A percentile compares a stretch with the other conserved stretches of the same genome.
Conservation (phyloP, 2,329 filamentous ascomycete species). For the Gnomoniopsis smithogilvyi region DNA sequence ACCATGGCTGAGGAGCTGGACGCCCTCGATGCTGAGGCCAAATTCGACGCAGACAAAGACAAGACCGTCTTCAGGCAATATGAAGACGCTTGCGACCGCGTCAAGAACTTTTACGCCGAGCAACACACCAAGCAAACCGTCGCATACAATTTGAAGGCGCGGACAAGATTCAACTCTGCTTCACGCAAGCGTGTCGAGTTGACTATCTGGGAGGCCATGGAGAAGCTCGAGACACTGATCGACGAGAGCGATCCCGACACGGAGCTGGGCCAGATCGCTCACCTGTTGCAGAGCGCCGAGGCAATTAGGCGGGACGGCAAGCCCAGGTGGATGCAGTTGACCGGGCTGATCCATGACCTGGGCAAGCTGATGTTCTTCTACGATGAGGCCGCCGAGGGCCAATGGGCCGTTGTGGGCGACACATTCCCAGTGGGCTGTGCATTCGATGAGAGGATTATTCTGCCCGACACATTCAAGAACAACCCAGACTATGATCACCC, state of each 20-base stretch:
- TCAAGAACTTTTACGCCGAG: conserved; percentile 82
- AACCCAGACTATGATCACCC: conserved; percentile 73
- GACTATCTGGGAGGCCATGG: conserved; percentile 88
- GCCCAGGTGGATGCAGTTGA: conserved; percentile 78
- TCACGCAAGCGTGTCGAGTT: conserved; percentile 64
- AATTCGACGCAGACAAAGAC: conserved; percentile 32
- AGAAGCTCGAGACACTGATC: conserved; percentile 86
- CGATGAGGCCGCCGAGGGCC: conserved; percentile 64
- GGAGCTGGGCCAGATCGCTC: conserved; percentile 81
- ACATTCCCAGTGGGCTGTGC: conserved; percentile 77
- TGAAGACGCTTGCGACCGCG: conserved; percentile 75
- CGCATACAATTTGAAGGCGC: conserved; percentile 79
- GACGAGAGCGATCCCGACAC: conserved; percentile 93
- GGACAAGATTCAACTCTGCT: conserved; percentile 65
- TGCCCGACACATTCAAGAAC: conserved; percentile 69
- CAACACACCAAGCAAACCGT: conserved; percentile 71
- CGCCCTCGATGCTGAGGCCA: conserved; percentile 20
- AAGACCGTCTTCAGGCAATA: conserved; percentile 59
- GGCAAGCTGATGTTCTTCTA: conserved; percentile 80
- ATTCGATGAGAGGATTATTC: conserved; percentile 75
- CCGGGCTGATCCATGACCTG: conserved; percentile 74
- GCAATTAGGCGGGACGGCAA: conserved; percentile 83
- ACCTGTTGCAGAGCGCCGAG: conserved; percentile 84
- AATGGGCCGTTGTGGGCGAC: conserved; percentile 92
- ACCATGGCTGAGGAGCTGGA: conserved; percentile 5